phyloP scores from a whole-genome alignment of 2,329 filamentous ascomycete species.

The Cladosporium sp. region DNA sequence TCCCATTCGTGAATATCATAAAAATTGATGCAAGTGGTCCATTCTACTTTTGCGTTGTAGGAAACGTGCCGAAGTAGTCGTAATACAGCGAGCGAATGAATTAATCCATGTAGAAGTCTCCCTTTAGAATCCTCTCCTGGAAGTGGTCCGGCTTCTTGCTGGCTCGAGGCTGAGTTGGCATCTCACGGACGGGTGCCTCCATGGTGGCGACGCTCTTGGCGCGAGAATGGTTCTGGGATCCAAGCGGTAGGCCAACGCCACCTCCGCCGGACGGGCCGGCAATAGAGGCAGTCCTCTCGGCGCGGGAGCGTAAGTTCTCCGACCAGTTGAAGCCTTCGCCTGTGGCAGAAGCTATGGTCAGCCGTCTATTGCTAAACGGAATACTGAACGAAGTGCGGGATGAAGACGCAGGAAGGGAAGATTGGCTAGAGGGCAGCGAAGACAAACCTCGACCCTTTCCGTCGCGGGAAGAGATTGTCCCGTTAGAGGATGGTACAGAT shows the following conservation, averaged over 20 bases:
- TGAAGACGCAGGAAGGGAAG: conserved; percentile 27
- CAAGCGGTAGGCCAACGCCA: conserved; percentile 3
- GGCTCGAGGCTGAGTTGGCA: conserved; percentile 61
- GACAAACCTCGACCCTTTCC: conserved; percentile 61
- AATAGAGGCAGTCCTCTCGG: conserved; percentile 68
- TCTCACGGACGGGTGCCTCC: conserved; percentile 54
- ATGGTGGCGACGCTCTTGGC: conserved; percentile 68
- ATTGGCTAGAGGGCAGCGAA: conserved; percentile 36
- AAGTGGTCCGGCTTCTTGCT: conserved; percentile 74
- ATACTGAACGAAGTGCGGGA: conserved; percentile 33
- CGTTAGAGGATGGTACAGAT: conserved; percentile 33
- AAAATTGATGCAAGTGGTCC: conserved; percentile 2
- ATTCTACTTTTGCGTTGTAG: neutral
- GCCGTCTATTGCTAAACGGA: conserved; percentile 23
- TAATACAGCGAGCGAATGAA: neutral
- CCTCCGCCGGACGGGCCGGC: conserved; percentile 39
- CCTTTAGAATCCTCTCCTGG: conserved; percentile 95
- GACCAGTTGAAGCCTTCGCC: conserved; percentile 97
- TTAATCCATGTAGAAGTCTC: conserved; percentile 96
- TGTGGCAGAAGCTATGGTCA: conserved; percentile 54
- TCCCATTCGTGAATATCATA: conserved; percentile 10
- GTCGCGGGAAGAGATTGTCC: conserved; percentile 54
- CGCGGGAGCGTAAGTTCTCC: conserved; percentile 89
- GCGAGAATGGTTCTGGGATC: conserved; percentile 57
- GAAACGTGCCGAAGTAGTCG: neutral